Conservation (phyloP, 176 grass and related monocot species). For the Eremochloa ophiuroides region DNA sequence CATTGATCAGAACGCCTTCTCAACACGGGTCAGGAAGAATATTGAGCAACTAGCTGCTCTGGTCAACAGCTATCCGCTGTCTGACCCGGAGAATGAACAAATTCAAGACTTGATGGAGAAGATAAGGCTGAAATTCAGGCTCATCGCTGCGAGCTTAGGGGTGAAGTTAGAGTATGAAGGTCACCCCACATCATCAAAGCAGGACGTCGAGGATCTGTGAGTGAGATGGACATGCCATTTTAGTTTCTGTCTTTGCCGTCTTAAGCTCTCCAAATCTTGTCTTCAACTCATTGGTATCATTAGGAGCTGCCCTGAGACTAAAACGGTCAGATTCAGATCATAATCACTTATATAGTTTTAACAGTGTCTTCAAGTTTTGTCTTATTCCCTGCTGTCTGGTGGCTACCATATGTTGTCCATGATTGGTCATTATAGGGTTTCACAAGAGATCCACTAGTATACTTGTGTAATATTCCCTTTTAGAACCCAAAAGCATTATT, state of each 20-base stretch:
- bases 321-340: not conserved
- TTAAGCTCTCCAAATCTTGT: not conserved
- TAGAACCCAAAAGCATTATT: not conserved
- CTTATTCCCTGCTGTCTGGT: not conserved
- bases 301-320: not conserved
- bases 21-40: slow-evolving; percentile 53
- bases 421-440: not conserved
- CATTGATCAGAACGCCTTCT: slow-evolving; percentile 47
- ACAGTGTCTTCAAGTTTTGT: not conserved
- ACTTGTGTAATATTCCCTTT: not conserved
- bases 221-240: not conserved
- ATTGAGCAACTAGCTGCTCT: slow-evolving; percentile 54
- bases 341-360: not conserved
- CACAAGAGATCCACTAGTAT: not conserved
- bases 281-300: not conserved
- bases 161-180: slow-evolving; percentile 66
- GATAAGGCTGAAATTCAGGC: slow-evolving; percentile 69
- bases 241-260: not conserved
- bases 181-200: slow-evolving; percentile 29
- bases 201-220: slow-evolving; percentile 48
- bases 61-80: slow-evolving; percentile 44
- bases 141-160: slow-evolving; percentile 62
- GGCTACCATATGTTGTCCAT: not conserved
- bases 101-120: slow-evolving; percentile 56
- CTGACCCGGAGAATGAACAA: slow-evolving; percentile 61